A percentile compares a stretch with the other conserved stretches of the same genome.
Evolutionary conservation across 2,329 filamentous ascomycete genomes (phyloP).

Genomic region (Cytospora chrysosperma): DNA sequence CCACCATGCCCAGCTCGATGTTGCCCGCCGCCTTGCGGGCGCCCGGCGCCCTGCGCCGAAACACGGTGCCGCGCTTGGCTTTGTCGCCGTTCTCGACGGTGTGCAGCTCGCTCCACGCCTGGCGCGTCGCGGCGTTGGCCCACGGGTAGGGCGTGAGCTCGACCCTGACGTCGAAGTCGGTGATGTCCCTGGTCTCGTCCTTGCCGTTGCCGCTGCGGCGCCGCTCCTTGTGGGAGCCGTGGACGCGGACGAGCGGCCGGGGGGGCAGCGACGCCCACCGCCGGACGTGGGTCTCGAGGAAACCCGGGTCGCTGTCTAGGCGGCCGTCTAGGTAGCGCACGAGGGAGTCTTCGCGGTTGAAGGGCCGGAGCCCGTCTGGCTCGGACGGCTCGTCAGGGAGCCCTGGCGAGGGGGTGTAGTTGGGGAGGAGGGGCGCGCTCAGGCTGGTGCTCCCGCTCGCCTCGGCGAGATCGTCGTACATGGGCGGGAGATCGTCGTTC

Average conservation of each 20-base stretch:
- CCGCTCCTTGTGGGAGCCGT: constrained; percentile 50
- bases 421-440: constrained; percentile 30
- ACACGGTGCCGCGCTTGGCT: constrained; percentile 63
- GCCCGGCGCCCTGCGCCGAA: constrained; percentile 51
- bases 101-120: constrained; percentile 45
- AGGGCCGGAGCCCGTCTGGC: constrained; percentile 2
- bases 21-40: constrained; percentile 37
- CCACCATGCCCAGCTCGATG: constrained; percentile 42
- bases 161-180: constrained; percentile 60
- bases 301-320: constrained; percentile 44
- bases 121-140: constrained; percentile 40
- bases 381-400: too few species aligned
- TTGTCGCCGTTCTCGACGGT: constrained; percentile 59
- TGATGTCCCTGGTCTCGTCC: constrained; percentile 45
- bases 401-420: background rate
- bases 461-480: constrained; percentile 41
- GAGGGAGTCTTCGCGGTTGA: constrained; percentile 12
- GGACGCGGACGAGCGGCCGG: constrained; percentile 51
- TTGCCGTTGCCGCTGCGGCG: constrained; percentile 45
- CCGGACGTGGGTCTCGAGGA: constrained; percentile 46
- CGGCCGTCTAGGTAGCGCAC: constrained; percentile 43
- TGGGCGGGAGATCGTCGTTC: constrained; percentile 45
- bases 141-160: constrained; percentile 60
- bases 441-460: constrained; percentile 20
- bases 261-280: constrained; percentile 49